Conservation (phyloP, 2,329 filamentous ascomycete genomes). For the Neurospora crassa region DNA sequence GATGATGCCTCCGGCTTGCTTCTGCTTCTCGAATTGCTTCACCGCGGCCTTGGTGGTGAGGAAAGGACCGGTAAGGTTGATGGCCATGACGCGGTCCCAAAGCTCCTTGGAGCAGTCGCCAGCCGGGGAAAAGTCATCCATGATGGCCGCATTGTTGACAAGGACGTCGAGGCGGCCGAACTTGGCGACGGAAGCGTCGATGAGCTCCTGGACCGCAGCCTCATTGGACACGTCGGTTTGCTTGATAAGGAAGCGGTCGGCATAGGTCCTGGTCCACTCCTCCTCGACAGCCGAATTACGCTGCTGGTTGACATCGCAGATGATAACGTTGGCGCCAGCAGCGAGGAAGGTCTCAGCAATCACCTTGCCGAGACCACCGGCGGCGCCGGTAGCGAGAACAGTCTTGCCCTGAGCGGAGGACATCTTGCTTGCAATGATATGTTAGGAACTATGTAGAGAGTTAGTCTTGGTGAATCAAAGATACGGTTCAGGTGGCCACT, state of each 20-base stretch:
- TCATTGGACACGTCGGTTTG: constrained; percentile 24
- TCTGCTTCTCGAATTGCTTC: constrained; percentile 34
- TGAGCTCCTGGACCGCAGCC: constrained; percentile 21
- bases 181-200: constrained; percentile 21
- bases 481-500: neutral
- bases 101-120: constrained; percentile 33
- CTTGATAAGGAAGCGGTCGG: constrained; percentile 18
- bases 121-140: constrained; percentile 45
- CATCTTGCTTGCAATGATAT: constrained; percentile 7
- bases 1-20: constrained; percentile 33
- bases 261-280: constrained; percentile 17
- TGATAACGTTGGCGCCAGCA: constrained; percentile 24
- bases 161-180: constrained; percentile 40
- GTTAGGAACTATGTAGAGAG: neutral
- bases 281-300: constrained; percentile 18
- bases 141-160: constrained; percentile 48
- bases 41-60: constrained; percentile 42
- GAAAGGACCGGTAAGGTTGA: constrained; percentile 48
- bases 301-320: constrained; percentile 25
- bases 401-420: constrained; percentile 17
- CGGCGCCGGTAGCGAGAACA: constrained; percentile 24
- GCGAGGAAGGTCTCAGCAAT: constrained; percentile 23
- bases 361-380: constrained; percentile 25
- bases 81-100: constrained; percentile 44
- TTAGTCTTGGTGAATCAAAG: neutral